These are phyloP conservation scores for Xylaria curta DNA, from an alignment of 495 filamentous ascomycete species.

Conservation along the genomic window DNA sequence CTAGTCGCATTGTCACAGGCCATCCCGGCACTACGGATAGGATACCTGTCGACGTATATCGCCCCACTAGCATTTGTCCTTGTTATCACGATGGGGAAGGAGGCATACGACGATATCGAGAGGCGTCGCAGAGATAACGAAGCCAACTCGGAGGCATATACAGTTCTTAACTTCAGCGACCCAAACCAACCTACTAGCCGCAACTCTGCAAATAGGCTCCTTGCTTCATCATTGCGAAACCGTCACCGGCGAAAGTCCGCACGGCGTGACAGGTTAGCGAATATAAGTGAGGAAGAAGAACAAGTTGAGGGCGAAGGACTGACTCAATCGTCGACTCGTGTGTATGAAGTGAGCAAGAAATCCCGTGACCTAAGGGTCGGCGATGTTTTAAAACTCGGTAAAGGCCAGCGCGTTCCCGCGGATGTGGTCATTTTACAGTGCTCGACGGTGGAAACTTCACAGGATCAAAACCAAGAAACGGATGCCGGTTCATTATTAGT, in stretches of 20 bases:
- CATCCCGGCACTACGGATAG: conserved; percentile 86
- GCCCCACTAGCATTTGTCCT: conserved; percentile 93
- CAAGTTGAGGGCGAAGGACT: conserved; percentile 52
- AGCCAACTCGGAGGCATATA: conserved; percentile 91
- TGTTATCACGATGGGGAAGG: conserved; percentile 89
- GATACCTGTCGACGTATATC: conserved; percentile 93
- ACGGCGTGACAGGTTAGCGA: conserved; percentile 52
- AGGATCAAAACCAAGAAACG: conserved; percentile 36
- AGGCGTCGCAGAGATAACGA: conserved; percentile 86
- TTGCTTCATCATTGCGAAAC: conserved; percentile 43
- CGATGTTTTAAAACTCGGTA: conserved; percentile 88
- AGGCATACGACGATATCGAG: conserved; percentile 92
- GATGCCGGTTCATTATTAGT: conserved; percentile 48
- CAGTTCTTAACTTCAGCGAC: conserved; percentile 72
- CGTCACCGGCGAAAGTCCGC: conserved; percentile 38
- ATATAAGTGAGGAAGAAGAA: conserved; percentile 62
- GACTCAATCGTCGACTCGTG: conserved; percentile 44
- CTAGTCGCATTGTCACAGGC: conserved; percentile 93
- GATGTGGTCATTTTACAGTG: conserved; percentile 94
- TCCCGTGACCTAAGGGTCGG: conserved; percentile 93
- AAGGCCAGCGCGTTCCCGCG: conserved; percentile 90
- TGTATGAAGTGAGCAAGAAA: conserved; percentile 73
- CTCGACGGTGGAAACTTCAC: conserved; percentile 65
- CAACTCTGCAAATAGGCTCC: conserved; percentile 45
- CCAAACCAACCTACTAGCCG: conserved; percentile 40